Base-by-base conservation (phyloP, 345 rosid species). In the Eutrema yunnanense region DNA sequence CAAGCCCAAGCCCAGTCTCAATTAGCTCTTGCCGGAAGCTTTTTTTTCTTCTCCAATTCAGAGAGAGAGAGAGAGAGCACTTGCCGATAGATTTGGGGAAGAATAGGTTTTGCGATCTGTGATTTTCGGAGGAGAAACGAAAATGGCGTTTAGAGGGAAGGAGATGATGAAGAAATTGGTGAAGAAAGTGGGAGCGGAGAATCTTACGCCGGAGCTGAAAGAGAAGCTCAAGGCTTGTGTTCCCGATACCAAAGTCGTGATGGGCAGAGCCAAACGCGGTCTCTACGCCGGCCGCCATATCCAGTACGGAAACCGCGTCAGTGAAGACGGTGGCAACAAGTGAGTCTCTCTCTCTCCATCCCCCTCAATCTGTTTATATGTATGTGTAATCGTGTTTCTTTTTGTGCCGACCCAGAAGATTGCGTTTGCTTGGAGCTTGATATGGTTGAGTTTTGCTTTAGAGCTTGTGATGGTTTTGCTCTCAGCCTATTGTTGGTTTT, bases 311-410 rank as follows among this genome's bases (percentile, higher is more conserved):
- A 92, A 95, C 68, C 87, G 79, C 3, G 75, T 92, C 81, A 92
- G 99, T 61, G 96, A 95, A 82, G 90, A 95, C 71, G 97, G 96
- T 54, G 96, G 98, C 57, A 95, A 95, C 87, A 95, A 90, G 98
- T 90, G 37, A 50, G 70, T 56, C 27, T 29, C 59, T 32, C 48
- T 6, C 14, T 55, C 55, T 59, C 34, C 53, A 53, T 50, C 40
- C 11, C 22, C 27, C 30, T 40, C 65, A 8, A 7, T 54, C 54
- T 70, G 7, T 59, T 38, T 30, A 48, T 48, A 8, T 57, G 12
- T 26, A 58, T 51, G 27, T 40, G 60, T 33, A 33, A 6, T 43
- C 19, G 48, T 9, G 57, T 10, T 5, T 16, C 26, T 42, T 8
- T 22, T 22, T 22, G 32, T 49, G 44, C 44, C 44, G 44, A 10